Evolutionary conservation across 2,329 filamentous ascomycete genomes (phyloP), one percentile per base, ranked within the genome.

Genomic region (Aspergillus spinulosporus): DNA sequence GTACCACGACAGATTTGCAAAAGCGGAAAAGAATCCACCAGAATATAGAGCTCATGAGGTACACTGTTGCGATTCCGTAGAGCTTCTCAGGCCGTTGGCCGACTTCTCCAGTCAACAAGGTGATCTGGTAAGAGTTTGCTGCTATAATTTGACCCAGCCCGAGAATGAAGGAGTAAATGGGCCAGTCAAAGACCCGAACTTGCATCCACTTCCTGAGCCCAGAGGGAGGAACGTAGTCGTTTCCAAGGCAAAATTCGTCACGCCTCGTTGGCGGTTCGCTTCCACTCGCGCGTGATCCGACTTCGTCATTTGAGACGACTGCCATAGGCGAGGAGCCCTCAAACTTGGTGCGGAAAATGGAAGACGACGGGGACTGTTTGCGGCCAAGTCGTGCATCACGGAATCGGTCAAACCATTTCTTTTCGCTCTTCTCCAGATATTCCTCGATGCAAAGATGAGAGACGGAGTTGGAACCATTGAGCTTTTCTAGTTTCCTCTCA

Each of bases 41-140:
- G 29, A 82, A 56, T 8, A 84, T 69, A 0, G 84, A 85, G 4
- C 81, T 78, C 15, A 74, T 72, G 3, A 84, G 74, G 64, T 87
- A 87, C n/a, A 85, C 81, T 5, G 75, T 78, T 0, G 83, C 83
- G 39, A 86, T 81, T 47, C 78, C 75, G 69, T 87, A 87, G 0
- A 87, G 74, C 65, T 84, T 82, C 28, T 72, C 67, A 2, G 84
- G 82, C 0, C 80, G 78, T 66, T 87, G 78, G 55, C 82, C 84
- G 21, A 84, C 77, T 61, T 84, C 79, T n/a, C 85, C 85, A 0
- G 83, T 84, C 21, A 88, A 76, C 14, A 88, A 77, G 0, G 84
- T 86, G 65, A 88, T 83, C 67, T 88, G 85, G 69, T 86, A 86
- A 0, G 83, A 86, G 69, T 86, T 87, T 56, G 83, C 81, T 1